Evolutionary conservation across 441 rosid genomes (phyloP).

Genomic region (Capsella rubella): DNA sequence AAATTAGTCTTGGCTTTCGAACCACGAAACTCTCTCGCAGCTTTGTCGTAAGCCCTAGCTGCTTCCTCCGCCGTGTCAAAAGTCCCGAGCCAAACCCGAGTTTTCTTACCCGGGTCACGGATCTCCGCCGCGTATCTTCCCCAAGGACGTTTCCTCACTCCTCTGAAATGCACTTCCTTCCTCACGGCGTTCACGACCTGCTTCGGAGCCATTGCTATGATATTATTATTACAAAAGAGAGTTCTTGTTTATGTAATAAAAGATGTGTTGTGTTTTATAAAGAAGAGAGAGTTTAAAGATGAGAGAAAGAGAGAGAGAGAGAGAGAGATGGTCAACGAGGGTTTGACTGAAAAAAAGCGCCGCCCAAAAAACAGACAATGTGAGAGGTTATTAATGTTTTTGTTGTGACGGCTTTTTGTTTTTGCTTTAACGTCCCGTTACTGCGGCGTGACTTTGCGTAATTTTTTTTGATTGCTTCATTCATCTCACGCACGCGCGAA

Average conservation of each 20-base stretch:
- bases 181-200: background rate
- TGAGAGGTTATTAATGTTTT: slow-evolving; percentile 22
- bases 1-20: slow-evolving; percentile 63
- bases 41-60: slow-evolving; percentile 61
- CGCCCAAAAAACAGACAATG: slow-evolving; percentile 54
- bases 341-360: slow-evolving; percentile 63
- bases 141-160: slow-evolving; percentile 70
- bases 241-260: slow-evolving; percentile 18
- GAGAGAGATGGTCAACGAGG: slow-evolving; percentile 51
- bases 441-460: slow-evolving; percentile 46
- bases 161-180: slow-evolving; percentile 54
- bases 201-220: slow-evolving; percentile 53
- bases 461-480: slow-evolving; percentile 16
- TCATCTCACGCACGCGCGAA: background rate
- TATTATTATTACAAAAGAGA: too few species aligned
- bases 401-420: slow-evolving; percentile 34
- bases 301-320: slow-evolving; percentile 14
- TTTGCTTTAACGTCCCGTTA: slow-evolving; percentile 41
- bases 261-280: slow-evolving; percentile 27
- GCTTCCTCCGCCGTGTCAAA: slow-evolving; percentile 67
- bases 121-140: slow-evolving; percentile 73
- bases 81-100: slow-evolving; percentile 66
- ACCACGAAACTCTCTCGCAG: slow-evolving; percentile 66
- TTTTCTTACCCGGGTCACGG: slow-evolving; percentile 63
- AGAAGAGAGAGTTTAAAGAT: slow-evolving; percentile 1